phyloP scores from a whole-genome alignment of 768 basidiomycete species.

The Glaciozyma antarctica region DNA sequence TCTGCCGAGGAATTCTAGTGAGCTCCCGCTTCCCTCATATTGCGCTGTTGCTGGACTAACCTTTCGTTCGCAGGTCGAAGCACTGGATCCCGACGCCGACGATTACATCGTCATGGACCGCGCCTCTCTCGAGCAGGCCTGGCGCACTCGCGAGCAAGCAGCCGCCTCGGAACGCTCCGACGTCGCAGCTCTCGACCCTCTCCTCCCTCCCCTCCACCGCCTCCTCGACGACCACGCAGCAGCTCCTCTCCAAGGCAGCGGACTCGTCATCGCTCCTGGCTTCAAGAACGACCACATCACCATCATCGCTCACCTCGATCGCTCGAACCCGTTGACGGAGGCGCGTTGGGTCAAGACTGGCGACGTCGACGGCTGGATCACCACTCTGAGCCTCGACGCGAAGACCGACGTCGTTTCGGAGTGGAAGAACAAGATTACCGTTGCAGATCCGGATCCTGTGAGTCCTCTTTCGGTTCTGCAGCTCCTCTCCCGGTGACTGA shows the following conservation, averaged over 20 bases:
- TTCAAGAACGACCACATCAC: constrained; percentile 3
- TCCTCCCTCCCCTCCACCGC: constrained; percentile 28
- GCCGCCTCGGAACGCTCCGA: not conserved
- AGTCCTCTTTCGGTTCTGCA: constrained; percentile 37
- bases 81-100: constrained; percentile 37
- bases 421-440: constrained; percentile 90
- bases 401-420: constrained; percentile 29
- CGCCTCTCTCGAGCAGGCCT: constrained; percentile 27
- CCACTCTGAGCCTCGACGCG: constrained; percentile 36
- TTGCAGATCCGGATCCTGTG: constrained; percentile 91
- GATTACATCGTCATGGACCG: constrained; percentile 36
- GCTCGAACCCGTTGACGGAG: constrained; percentile 76
- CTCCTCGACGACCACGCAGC: not conserved
- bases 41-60: not conserved
- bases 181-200: not conserved
- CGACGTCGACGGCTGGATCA: constrained; percentile 86
- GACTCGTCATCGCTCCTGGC: constrained; percentile 53
- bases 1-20: constrained; percentile 66
- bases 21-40: constrained; percentile 36
- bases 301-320: constrained; percentile 51
- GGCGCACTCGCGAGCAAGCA: constrained; percentile 32
- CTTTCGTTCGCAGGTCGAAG: constrained; percentile 35
- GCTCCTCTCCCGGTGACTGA: constrained; percentile 9
- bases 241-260: constrained; percentile 29
- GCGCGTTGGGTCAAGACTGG: constrained; percentile 96